Evolutionary conservation across 2,329 filamentous ascomycete genomes (phyloP).

Genomic region (Colletotrichum tamarilloi): DNA sequence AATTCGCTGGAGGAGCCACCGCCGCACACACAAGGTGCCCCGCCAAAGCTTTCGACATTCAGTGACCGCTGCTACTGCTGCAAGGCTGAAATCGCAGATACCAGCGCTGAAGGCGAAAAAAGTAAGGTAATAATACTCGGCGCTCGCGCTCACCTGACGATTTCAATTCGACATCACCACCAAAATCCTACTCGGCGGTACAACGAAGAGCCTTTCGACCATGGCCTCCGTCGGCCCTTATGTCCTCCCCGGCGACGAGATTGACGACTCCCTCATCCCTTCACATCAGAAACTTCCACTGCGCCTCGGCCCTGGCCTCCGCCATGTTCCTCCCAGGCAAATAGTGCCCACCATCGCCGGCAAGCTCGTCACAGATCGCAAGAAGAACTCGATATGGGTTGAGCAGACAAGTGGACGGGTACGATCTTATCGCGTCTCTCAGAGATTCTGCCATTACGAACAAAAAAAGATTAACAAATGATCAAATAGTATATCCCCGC

Average conservation of each 20-base stretch:
- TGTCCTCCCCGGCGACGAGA: slow-evolving; percentile 84
- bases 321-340: slow-evolving; percentile 81
- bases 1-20: not conserved
- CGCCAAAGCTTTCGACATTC: slow-evolving; percentile 38
- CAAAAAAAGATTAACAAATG: slow-evolving; percentile 43
- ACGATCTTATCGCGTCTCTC: slow-evolving; percentile 34
- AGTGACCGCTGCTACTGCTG: slow-evolving; percentile 1
- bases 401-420: slow-evolving; percentile 78
- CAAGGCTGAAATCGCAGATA: slow-evolving; percentile 29
- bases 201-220: slow-evolving; percentile 19
- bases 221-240: slow-evolving; percentile 71
- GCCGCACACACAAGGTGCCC: slow-evolving; percentile 18
- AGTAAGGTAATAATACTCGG: not conserved
- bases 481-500: slow-evolving; percentile 77
- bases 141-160: not conserved
- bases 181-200: not conserved
- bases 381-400: slow-evolving; percentile 83
- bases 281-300: slow-evolving; percentile 76
- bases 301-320: slow-evolving; percentile 85
- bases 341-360: slow-evolving; percentile 77
- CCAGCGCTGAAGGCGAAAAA: slow-evolving; percentile 1
- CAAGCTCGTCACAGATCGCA: slow-evolving; percentile 73
- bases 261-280: slow-evolving; percentile 75
- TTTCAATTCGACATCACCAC: slow-evolving; percentile 17
- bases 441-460: not conserved